These are phyloP conservation scores for Cercospora sp. DNA, from an alignment of 2,329 filamentous ascomycete species.

Conservation along the genomic window DNA sequence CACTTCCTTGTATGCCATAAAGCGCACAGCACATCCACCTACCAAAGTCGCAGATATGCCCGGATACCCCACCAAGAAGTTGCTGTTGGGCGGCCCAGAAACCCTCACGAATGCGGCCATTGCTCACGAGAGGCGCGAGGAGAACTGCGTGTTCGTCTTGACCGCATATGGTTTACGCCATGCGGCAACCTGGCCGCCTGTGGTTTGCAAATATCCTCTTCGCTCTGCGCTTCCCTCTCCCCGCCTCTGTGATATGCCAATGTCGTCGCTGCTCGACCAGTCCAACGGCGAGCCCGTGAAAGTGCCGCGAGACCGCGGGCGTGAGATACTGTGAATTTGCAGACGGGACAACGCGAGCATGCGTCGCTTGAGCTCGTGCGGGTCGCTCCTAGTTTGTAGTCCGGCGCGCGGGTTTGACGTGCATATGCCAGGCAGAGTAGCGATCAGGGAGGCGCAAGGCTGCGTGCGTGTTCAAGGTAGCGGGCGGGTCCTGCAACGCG, in stretches of 20 bases:
- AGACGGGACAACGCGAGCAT: not conserved
- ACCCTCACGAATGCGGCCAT: constrained; percentile 84
- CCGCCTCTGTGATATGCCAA: not conserved
- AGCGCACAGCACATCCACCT: constrained; percentile 47
- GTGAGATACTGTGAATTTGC: not conserved
- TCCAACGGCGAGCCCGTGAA: not conserved
- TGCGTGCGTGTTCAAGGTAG: constrained; percentile 1
- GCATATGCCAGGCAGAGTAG: constrained; percentile 4
- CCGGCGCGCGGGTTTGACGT: constrained; percentile 4
- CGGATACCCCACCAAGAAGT: constrained; percentile 93
- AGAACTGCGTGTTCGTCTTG: constrained; percentile 19
- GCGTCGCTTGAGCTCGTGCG: not conserved
- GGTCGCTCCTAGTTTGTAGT: not conserved
- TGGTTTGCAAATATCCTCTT: not conserved
- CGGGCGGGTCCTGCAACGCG: constrained; percentile 9
- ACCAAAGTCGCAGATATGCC: constrained; percentile 97
- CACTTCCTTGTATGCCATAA: not conserved
- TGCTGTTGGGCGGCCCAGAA: constrained; percentile 94
- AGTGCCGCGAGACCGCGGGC: not conserved
- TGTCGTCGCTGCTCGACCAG: constrained; percentile 7
- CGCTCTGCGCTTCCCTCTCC: not conserved
- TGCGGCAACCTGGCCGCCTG: constrained; percentile 20
- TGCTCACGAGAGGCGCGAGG: constrained; percentile 17
- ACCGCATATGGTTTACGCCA: constrained; percentile 25
- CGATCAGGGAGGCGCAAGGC: constrained; percentile 1